Percentiles rank a stretch among this genome's conserved stretches.
Evolutionary conservation across 371 early-diverging fungal genomes (phyloP).

Genomic region (Batkoa obscura): DNA sequence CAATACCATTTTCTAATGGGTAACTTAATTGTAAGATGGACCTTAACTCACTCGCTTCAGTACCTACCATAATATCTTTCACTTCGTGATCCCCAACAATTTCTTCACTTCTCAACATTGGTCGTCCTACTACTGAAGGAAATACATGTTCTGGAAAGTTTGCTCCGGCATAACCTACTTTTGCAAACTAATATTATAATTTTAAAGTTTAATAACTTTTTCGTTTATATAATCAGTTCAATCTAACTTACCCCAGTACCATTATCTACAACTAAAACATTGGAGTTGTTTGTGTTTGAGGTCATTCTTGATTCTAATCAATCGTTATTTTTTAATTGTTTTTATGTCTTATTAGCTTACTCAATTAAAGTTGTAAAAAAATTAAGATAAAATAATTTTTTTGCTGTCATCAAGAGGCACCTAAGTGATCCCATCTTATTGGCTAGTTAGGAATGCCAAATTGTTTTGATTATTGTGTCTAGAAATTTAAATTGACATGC

Average conservation of each 20-base stretch:
- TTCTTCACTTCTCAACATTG: constrained; percentile 92
- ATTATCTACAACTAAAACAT: constrained; percentile 85
- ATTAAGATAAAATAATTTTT: too few species aligned
- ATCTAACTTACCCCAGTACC: constrained; percentile 72
- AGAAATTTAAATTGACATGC: too few species aligned
- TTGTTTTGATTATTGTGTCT: too few species aligned
- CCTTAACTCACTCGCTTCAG: constrained; percentile 81
- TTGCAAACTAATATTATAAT: constrained; percentile 57
- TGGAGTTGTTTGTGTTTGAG: too few species aligned
- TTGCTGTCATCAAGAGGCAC: too few species aligned
- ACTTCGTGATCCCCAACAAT: constrained; percentile 47
- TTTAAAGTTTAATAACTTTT: background rate
- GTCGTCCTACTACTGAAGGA: constrained; percentile 91
- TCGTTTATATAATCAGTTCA: background rate
- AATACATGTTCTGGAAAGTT: constrained; percentile 92
- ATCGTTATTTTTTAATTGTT: too few species aligned
- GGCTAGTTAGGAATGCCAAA: too few species aligned
- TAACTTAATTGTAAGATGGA: constrained; percentile 85
- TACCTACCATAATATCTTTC: constrained; percentile 94
- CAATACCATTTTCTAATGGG: constrained; percentile 97
- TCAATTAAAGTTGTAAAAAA: too few species aligned
- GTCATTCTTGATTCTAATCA: too few species aligned
- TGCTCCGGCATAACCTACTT: constrained; percentile 87
- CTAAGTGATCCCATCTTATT: too few species aligned
- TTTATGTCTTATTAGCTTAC: too few species aligned